phyloP scores from a whole-genome alignment of 2,329 filamentous ascomycete genomes.

The Thelonectria blattea region DNA sequence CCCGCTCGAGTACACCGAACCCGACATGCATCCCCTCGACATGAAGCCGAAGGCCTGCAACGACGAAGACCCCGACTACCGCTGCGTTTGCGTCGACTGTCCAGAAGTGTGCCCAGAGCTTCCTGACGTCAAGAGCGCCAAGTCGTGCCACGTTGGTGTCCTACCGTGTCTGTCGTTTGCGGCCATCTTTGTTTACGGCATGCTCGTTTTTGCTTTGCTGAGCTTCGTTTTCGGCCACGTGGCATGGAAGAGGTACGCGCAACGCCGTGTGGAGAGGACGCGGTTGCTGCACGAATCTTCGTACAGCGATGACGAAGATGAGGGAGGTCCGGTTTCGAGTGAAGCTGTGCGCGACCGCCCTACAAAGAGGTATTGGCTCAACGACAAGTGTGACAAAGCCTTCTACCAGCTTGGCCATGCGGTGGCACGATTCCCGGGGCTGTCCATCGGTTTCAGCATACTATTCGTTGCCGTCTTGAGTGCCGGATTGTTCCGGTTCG shows the following conservation, averaged over 20 bases:
- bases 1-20: constrained; percentile 65
- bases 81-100: constrained; percentile 94
- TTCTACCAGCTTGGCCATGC: constrained; percentile 82
- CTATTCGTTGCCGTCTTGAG: constrained; percentile 79
- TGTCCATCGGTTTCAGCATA: constrained; percentile 81
- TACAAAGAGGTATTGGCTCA: constrained; percentile 80
- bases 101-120: constrained; percentile 83
- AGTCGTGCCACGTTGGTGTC: constrained; percentile 80
- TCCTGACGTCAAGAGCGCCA: constrained; percentile 71
- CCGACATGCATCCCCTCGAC: constrained; percentile 73
- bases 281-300: constrained; percentile 83
- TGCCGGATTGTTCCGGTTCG: constrained; percentile 85
- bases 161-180: constrained; percentile 95
- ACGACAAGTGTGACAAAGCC: constrained; percentile 78
- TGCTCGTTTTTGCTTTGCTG: constrained; percentile 72
- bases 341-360: constrained; percentile 80
- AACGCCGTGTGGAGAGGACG: constrained; percentile 80
- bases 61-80: constrained; percentile 81
- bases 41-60: constrained; percentile 87
- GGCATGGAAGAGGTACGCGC: constrained; percentile 74
- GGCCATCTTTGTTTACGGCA: constrained; percentile 83
- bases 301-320: constrained; percentile 91
- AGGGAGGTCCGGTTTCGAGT: constrained; percentile 78
- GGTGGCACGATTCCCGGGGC: constrained; percentile 81
- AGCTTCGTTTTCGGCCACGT: constrained; percentile 74